Evolutionary conservation across 1,284 basidiomycete genomes (phyloP).

Genomic region (Schizophyllum commune): DNA sequence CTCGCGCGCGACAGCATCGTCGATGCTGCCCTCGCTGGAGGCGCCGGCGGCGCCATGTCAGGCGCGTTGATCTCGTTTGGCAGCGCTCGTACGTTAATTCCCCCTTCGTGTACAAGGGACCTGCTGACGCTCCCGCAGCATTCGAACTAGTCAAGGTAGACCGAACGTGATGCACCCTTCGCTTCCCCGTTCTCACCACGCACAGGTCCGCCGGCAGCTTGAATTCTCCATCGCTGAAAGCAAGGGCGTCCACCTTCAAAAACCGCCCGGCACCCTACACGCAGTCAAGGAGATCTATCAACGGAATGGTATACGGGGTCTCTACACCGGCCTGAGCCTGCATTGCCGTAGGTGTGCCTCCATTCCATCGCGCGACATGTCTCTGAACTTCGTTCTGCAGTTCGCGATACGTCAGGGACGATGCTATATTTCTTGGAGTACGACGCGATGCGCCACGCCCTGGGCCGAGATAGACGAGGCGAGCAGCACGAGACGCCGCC

Average conservation of each 20-base stretch:
- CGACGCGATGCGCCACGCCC: constrained; percentile 72
- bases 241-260: constrained; percentile 59
- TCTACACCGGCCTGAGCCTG: constrained; percentile 79
- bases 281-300: constrained; percentile 68
- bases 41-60: constrained; percentile 74
- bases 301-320: constrained; percentile 57
- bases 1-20: constrained; percentile 51
- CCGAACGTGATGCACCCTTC: background rate
- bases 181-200: background rate
- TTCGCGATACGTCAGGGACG: constrained; percentile 76
- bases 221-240: constrained; percentile 88
- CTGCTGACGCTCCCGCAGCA: constrained; percentile 34
- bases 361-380: background rate
- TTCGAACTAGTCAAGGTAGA: constrained; percentile 94
- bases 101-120: constrained; percentile 3
- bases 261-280: constrained; percentile 65
- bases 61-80: constrained; percentile 78
- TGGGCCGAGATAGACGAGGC: constrained; percentile 41
- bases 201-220: constrained; percentile 80
- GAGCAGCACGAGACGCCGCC: constrained; percentile 69
- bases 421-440: constrained; percentile 85
- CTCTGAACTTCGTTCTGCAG: constrained; percentile 26
- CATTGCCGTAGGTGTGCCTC: constrained; percentile 56
- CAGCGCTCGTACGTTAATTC: constrained; percentile 66
- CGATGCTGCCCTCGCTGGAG: constrained; percentile 70